Percentiles rank a stretch among this genome's conserved stretches.
Conservation (phyloP, 2,329 filamentous ascomycete genomes). For the Colletotrichum agaves region DNA sequence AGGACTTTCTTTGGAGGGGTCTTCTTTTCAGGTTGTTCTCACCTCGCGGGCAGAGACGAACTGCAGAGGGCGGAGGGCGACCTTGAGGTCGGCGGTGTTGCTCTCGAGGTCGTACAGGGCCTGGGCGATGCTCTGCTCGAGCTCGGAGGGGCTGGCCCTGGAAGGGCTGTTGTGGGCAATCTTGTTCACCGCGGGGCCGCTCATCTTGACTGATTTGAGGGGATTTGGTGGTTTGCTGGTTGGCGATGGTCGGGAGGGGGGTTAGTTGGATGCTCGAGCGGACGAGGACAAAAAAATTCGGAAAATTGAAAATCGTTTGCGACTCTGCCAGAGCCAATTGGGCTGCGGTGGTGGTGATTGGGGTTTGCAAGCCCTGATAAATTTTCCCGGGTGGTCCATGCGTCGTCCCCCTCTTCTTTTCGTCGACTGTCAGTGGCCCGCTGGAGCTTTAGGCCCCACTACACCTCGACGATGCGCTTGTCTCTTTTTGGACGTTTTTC, state of each 20-base stretch:
- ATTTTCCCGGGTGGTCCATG: slow-evolving; percentile 4
- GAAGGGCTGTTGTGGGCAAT: slow-evolving; percentile 98
- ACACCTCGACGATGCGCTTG: background rate
- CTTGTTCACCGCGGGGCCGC: slow-evolving; percentile 88
- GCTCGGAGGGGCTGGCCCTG: slow-evolving; percentile 94
- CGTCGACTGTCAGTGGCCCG: background rate
- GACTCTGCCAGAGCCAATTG: slow-evolving; percentile 3
- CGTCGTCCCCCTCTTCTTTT: background rate
- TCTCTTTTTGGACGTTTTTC: background rate
- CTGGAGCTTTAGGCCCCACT: background rate
- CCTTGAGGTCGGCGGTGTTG: slow-evolving; percentile 98
- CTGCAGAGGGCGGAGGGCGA: slow-evolving; percentile 95
- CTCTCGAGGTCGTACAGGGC: slow-evolving; percentile 99
- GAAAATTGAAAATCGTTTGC: slow-evolving; percentile 2
- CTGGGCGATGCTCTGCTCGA: slow-evolving; percentile 95
- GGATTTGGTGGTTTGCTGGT: slow-evolving; percentile 36
- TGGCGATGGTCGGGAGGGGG: slow-evolving; percentile 30
- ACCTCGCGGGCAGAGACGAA: slow-evolving; percentile 99
- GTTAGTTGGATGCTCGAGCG: slow-evolving; percentile 38
- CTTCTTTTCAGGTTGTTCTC: slow-evolving; percentile 65
- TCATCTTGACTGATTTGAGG: slow-evolving; percentile 65
- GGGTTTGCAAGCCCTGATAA: slow-evolving; percentile 40
- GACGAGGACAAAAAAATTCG: slow-evolving; percentile 16
- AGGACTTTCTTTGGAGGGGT: background rate
- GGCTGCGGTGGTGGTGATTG: slow-evolving; percentile 30